Evolutionary conservation across 352 stramenopile species (phyloP).

Genomic region (Phytophthora pseudosyringae): DNA sequence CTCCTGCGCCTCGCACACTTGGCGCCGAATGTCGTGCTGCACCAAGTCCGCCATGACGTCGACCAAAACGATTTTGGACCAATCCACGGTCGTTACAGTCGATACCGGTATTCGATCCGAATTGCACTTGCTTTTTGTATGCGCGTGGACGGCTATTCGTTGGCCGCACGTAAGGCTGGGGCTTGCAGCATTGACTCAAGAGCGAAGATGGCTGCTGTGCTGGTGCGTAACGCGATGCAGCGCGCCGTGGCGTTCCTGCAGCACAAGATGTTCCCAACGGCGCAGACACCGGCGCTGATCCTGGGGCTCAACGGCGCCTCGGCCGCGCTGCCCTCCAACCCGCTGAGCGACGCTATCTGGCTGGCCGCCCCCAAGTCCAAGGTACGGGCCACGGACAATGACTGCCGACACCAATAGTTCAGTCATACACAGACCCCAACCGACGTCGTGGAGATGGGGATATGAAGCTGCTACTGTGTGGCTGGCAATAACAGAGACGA

Average conservation of each 20-base stretch:
- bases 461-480: constrained; percentile 1
- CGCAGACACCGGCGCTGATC: constrained; percentile 38
- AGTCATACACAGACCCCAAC: not conserved
- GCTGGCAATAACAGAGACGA: not conserved
- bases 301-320: constrained; percentile 43
- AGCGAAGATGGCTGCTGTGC: constrained; percentile 55
- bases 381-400: constrained; percentile 41
- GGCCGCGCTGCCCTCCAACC: constrained; percentile 47
- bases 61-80: constrained; percentile 14
- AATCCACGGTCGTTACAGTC: constrained; percentile 4
- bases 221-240: constrained; percentile 77
- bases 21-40: constrained; percentile 34
- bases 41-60: constrained; percentile 17
- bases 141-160: constrained; percentile 7
- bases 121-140: constrained; percentile 20
- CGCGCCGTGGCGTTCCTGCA: constrained; percentile 66
- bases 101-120: not conserved
- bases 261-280: constrained; percentile 50
- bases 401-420: not conserved
- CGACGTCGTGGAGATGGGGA: not conserved
- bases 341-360: constrained; percentile 80
- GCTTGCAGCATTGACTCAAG: constrained; percentile 23
- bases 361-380: constrained; percentile 88
- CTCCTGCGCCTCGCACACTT: constrained; percentile 38
- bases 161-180: constrained; percentile 29